Evolutionary conservation across 2,329 filamentous ascomycete genomes (phyloP).

Genomic region (Venturia effusa): DNA sequence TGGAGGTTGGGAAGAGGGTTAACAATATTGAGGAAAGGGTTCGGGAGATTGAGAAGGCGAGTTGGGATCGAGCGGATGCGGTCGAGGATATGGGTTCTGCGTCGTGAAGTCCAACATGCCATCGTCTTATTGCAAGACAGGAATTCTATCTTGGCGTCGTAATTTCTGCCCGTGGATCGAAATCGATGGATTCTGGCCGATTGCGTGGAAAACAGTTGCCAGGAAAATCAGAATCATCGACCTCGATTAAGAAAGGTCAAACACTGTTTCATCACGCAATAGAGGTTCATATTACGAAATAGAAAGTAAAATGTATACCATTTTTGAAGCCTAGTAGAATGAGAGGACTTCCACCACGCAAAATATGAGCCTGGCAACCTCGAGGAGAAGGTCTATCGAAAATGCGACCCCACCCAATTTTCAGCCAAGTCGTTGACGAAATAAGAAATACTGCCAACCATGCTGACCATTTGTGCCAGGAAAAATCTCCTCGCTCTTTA

Average conservation of each 20-base stretch:
- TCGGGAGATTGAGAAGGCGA: slow-evolving; percentile 53
- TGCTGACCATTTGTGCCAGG: neutral
- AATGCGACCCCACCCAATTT: neutral
- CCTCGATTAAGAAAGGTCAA: no score
- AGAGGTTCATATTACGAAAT: no score
- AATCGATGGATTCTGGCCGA: no score
- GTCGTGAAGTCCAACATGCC: neutral
- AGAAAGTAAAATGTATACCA: neutral
- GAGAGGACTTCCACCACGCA: neutral
- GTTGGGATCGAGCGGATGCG: slow-evolving; percentile 63
- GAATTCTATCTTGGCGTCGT: no score
- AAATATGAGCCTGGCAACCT: neutral
- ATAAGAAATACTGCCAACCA: neutral
- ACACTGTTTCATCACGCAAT: no score
- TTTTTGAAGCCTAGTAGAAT: neutral
- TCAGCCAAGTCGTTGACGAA: no score
- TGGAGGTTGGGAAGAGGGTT: slow-evolving; percentile 45
- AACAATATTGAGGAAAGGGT: slow-evolving; percentile 47
- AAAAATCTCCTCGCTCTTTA: neutral
- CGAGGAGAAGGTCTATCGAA: neutral
- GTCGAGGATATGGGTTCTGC: slow-evolving; percentile 50
- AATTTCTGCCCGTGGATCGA: no score
- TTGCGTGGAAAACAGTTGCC: no score
- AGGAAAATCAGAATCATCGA: no score
- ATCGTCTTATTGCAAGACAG: no score